Percentiles rank a stretch among this genome's conserved stretches.
Conservation (phyloP, 352 stramenopile genomes). For the Pythium rishiriense region DNA sequence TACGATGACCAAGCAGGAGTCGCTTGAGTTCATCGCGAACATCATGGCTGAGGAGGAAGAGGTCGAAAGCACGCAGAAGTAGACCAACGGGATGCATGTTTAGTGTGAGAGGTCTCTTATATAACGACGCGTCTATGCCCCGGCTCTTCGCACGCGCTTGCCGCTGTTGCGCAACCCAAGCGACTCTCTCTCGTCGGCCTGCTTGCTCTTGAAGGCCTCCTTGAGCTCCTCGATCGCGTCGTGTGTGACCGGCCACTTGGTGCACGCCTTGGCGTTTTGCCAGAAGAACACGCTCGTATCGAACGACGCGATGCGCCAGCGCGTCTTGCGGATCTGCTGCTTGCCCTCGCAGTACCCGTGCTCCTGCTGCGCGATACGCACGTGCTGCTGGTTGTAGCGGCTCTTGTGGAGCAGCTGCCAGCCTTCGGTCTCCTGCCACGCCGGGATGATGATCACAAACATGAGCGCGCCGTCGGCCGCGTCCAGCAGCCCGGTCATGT, state of each 20-base stretch:
- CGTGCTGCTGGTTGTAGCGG: slow-evolving; percentile 69
- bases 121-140: slow-evolving; percentile 18
- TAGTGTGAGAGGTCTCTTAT: slow-evolving; percentile 10
- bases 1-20: slow-evolving; percentile 95
- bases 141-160: slow-evolving; percentile 46
- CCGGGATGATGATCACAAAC: slow-evolving; percentile 93
- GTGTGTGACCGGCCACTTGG: slow-evolving; percentile 70
- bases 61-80: slow-evolving; percentile 42
- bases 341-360: slow-evolving; percentile 92
- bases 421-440: slow-evolving; percentile 84
- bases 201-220: slow-evolving; percentile 77
- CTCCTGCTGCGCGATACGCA: slow-evolving; percentile 81
- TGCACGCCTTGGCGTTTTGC: slow-evolving; percentile 86
- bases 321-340: slow-evolving; percentile 87
- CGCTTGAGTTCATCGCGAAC: slow-evolving; percentile 95
- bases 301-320: slow-evolving; percentile 92
- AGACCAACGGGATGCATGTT: slow-evolving; percentile 7
- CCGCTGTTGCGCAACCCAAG: slow-evolving; percentile 71
- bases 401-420: slow-evolving; percentile 82
- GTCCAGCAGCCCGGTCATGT: slow-evolving; percentile 84
- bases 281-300: slow-evolving; percentile 96
- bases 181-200: slow-evolving; percentile 65
- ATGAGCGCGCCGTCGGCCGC: slow-evolving; percentile 61
- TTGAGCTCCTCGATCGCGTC: slow-evolving; percentile 54
- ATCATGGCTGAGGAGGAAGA: slow-evolving; percentile 90